phyloP scores from a whole-genome alignment of 306 rosid species.

The Pyrus betulifolia region DNA sequence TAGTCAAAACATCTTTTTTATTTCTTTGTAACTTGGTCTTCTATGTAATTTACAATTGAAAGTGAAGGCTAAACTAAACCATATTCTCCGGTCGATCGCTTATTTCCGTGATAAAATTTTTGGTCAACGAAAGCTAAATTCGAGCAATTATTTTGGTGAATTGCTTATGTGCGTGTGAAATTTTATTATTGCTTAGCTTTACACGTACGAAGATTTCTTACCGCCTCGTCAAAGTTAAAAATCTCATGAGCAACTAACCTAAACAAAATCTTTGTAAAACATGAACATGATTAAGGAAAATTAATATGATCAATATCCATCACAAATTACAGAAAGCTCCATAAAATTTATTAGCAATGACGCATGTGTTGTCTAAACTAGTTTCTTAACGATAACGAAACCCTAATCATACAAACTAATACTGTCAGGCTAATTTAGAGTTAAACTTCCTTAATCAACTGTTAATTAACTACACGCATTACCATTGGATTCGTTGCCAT shows the following conservation, averaged over 20 bases:
- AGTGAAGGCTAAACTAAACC: not conserved
- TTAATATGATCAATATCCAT: not conserved
- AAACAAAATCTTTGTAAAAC: too few relatives aligned
- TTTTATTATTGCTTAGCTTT: too few relatives aligned
- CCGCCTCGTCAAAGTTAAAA: too few relatives aligned
- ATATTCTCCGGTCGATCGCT: not conserved
- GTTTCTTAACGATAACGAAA: too few relatives aligned
- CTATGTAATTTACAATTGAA: not conserved
- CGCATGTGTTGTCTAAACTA: too few relatives aligned
- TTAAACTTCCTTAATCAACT: not conserved
- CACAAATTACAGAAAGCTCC: not conserved
- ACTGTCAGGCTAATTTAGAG: not conserved
- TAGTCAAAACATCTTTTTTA: not conserved
- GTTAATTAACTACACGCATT: not conserved
- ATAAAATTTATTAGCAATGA: not conserved
- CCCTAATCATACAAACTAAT: not conserved
- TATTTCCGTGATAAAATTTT: not conserved
- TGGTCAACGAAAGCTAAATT: too few relatives aligned
- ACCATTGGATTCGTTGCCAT: not conserved
- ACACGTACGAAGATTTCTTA: too few relatives aligned
- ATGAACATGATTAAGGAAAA: not conserved
- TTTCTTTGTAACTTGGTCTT: not conserved
- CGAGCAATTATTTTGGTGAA: too few relatives aligned
- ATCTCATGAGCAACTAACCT: too few relatives aligned
- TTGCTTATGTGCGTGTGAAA: too few relatives aligned